Base-by-base conservation (phyloP, 768 basidiomycete genomes). In the Kwoniella shandongensis region DNA sequence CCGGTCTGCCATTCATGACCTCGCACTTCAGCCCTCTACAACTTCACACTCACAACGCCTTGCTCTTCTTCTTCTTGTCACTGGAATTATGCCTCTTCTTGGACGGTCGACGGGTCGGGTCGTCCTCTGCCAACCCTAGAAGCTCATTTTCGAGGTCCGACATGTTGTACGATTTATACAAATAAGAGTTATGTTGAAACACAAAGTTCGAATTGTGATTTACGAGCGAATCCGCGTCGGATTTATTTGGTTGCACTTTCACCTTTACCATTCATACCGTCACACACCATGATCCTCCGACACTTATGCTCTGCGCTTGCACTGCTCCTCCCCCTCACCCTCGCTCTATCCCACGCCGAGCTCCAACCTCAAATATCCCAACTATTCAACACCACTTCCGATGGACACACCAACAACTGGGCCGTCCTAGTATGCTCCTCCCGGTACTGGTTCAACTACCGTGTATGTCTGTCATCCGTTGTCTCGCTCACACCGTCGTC, bases 401-500 rank as follows among this genome's bases (percentile, higher is more conserved):
- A 54, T 4, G 73, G 79, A 5, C 91, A 96, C 73, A 96, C 94
- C 5, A 99, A 98, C 73, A 98, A 98, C 75, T 99, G 96, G 96
- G 96, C 96, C 1, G 93, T 99, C 4, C 80, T 98, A 32, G 93
- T 98, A 3, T 93, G 89, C 67, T 83, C 96, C 0, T 96, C 92
- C 4, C 76, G 93, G 55, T 94, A 93, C 74, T 97, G 93, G 93
- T 99, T 99, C 81, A 99, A 99, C 74, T 99, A 99, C 72, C 81
- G 94, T 40, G 94, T 96, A 70, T 50, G 87, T 82, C 53, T 23
- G 2, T 45, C 22, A 45, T 13, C 20, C 41, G 27, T 23, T 22
- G 7, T 38, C 8, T 30, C 36, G 26, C 27, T 50, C 11, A 10
- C 48, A 32, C 48, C n/a, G 15, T 36, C 30, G 22, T 4, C 15